Evolutionary conservation across 371 early-diverging fungal genomes (phyloP).

Genomic region (Syncephalastrum sp.): DNA sequence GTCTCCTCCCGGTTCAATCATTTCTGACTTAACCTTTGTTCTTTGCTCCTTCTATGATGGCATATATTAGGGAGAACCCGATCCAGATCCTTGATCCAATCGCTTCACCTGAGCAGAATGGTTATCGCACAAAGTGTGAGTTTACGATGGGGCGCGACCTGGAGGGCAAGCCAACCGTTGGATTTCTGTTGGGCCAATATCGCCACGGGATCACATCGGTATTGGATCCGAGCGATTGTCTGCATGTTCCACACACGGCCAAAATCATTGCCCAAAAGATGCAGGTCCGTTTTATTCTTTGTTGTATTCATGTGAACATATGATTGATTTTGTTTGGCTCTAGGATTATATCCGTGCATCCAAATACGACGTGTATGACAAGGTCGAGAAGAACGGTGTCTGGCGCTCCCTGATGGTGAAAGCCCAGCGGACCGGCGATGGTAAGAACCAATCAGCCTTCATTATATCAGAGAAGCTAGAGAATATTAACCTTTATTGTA

Average conservation of each 20-base stretch:
- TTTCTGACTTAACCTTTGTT: not conserved
- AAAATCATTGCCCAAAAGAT: slow-evolving; percentile 54
- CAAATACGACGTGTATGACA: slow-evolving; percentile 58
- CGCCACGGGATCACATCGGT: slow-evolving; percentile 62
- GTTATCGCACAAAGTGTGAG: slow-evolving; percentile 84
- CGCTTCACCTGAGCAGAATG: slow-evolving; percentile 62
- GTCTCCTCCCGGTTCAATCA: no score
- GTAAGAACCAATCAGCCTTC: slow-evolving; percentile 17
- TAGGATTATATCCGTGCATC: slow-evolving; percentile 50
- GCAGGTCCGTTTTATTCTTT: slow-evolving; percentile 20
- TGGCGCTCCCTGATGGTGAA: slow-evolving; percentile 70
- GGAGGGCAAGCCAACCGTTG: slow-evolving; percentile 60
- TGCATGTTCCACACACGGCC: slow-evolving; percentile 55
- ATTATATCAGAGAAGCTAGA: not conserved
- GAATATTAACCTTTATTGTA: slow-evolving; percentile 14
- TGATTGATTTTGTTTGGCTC: not conserved
- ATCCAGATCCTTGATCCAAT: slow-evolving; percentile 52
- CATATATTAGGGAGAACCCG: slow-evolving; percentile 18
- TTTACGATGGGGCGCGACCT: slow-evolving; percentile 71
- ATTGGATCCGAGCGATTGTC: slow-evolving; percentile 45
- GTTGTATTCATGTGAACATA: not conserved
- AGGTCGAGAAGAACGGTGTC: slow-evolving; percentile 58
- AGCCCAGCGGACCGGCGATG: slow-evolving; percentile 41
- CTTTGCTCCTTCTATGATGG: not conserved
- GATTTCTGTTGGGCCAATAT: slow-evolving; percentile 72